phyloP scores from a whole-genome alignment of 345 rosid genomes.

The Jatropha curcas region DNA sequence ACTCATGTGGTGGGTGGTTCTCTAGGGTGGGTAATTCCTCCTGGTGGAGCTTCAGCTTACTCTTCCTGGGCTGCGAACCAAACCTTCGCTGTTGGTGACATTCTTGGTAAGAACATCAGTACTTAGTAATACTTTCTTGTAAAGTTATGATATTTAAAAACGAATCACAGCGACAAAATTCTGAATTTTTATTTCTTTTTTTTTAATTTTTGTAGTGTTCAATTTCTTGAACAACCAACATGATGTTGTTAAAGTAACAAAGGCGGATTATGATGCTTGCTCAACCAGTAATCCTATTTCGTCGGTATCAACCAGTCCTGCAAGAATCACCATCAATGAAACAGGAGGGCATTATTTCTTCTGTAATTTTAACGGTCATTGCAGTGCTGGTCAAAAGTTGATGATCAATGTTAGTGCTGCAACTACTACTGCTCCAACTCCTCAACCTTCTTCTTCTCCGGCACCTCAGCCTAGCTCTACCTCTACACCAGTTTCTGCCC shows the following conservation, averaged over 20 bases:
- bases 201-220: constrained; percentile 13
- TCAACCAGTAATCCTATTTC: constrained; percentile 5
- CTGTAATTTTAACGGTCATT: constrained; percentile 23
- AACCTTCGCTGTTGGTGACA: constrained; percentile 11
- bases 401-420: constrained; percentile 27
- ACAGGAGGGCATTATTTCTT: constrained; percentile 26
- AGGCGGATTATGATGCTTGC: constrained; percentile 28
- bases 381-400: constrained; percentile 28
- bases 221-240: constrained; percentile 15
- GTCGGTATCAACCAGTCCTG: constrained; percentile 6
- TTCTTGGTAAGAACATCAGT: constrained; percentile 14
- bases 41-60: neutral
- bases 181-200: neutral
- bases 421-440: constrained; percentile 20
- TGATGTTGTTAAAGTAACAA: constrained; percentile 24
- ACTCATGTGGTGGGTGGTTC: constrained; percentile 38
- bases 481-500: constrained; percentile 4
- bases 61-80: constrained; percentile 26
- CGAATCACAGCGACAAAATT: neutral
- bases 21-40: constrained; percentile 45
- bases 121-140: neutral
- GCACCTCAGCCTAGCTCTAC: no score
- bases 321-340: constrained; percentile 20
- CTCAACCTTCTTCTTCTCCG: constrained; percentile 27
- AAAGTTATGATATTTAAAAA: neutral